phyloP scores from a whole-genome alignment of 2,329 filamentous ascomycete genomes.

The Beauveria medogensis region DNA sequence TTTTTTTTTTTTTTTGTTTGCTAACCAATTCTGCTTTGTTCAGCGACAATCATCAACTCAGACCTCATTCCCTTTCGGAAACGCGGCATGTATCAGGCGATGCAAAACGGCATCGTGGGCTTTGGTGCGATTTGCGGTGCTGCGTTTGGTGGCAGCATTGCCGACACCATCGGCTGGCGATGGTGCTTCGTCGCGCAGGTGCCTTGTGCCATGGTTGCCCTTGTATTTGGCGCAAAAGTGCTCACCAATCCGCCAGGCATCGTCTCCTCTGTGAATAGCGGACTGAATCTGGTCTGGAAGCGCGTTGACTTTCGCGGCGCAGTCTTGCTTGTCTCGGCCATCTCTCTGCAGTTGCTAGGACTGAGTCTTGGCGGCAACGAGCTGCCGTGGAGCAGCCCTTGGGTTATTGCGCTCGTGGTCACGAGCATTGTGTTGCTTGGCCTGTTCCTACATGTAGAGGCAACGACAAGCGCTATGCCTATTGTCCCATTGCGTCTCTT shows the following conservation, averaged over 20 bases:
- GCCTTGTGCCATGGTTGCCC: conserved; percentile 47
- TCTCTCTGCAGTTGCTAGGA: conserved; percentile 49
- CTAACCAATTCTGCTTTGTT: not conserved
- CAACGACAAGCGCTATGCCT: conserved; percentile 40
- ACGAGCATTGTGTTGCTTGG: conserved; percentile 34
- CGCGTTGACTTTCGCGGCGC: conserved; percentile 52
- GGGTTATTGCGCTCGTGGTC: conserved; percentile 37
- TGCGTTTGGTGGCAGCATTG: conserved; percentile 55
- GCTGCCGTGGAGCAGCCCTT: conserved; percentile 41
- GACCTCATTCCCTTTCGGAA: conserved; percentile 53
- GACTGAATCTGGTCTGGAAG: conserved; percentile 36
- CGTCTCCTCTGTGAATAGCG: conserved; percentile 20
- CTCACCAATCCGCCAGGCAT: conserved; percentile 36
- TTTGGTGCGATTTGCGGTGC: conserved; percentile 56
- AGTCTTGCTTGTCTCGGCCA: conserved; percentile 46
- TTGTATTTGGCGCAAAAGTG: conserved; percentile 44
- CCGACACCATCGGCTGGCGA: conserved; percentile 58
- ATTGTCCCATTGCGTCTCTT: conserved; percentile 50
- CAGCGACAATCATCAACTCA: conserved; percentile 45
- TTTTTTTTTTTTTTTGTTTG: not conserved
- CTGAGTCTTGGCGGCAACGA: conserved; percentile 50
- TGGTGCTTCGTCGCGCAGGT: conserved; percentile 59
- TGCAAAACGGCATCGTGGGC: conserved; percentile 54
- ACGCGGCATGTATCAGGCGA: conserved; percentile 51
- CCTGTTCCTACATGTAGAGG: conserved; percentile 40